Percentiles rank a stretch among this genome's conserved stretches.
phyloP scores from a whole-genome alignment of 352 stramenopile species.

The Globisporangium rhizosaccharum region DNA sequence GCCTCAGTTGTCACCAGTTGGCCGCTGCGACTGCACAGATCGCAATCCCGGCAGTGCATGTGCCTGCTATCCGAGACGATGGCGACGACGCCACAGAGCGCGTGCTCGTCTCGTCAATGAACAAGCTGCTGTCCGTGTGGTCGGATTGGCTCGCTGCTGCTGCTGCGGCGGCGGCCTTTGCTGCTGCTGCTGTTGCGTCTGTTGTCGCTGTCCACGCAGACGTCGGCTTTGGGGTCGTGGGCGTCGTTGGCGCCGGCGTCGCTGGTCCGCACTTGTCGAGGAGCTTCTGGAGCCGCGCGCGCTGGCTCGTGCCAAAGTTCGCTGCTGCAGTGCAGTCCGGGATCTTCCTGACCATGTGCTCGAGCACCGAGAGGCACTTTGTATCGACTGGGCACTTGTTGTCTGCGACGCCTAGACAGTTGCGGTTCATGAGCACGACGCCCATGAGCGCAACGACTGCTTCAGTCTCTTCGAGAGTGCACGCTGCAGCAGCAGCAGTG shows the following conservation, averaged over 20 bases:
- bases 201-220: not conserved
- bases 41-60: not conserved
- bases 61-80: not conserved
- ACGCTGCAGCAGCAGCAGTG: not conserved
- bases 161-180: not conserved
- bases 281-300: not conserved
- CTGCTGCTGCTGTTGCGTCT: not conserved
- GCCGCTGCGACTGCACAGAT: not conserved
- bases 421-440: constrained; percentile 2
- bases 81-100: constrained; percentile 1
- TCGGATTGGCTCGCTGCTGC: not conserved
- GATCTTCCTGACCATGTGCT: constrained; percentile 7
- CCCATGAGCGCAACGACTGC: constrained; percentile 6
- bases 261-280: not conserved
- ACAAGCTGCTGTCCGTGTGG: not conserved
- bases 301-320: not conserved
- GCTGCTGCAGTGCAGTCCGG: constrained; percentile 3
- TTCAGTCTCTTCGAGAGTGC: constrained; percentile 4
- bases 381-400: constrained; percentile 4
- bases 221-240: not conserved
- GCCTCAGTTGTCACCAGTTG: not conserved
- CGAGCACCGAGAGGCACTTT: not conserved
- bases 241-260: not conserved
- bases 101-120: not conserved
- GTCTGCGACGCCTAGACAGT: constrained; percentile 7